Percentiles rank a stretch among this genome's conserved stretches.
Conservation (phyloP, 257 asterid species). For the Penstemon newberryi region DNA sequence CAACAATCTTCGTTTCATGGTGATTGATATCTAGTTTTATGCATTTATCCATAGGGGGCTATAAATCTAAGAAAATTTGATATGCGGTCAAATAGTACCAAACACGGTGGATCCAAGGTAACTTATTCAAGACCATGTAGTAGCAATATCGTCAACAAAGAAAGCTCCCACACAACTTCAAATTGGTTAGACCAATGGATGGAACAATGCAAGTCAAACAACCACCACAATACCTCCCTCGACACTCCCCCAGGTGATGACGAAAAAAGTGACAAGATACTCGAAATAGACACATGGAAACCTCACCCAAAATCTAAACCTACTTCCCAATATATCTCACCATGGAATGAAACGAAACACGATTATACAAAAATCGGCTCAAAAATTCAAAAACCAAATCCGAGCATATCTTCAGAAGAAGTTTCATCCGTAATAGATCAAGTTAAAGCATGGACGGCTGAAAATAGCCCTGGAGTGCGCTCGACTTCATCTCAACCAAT, state of each 20-base stretch:
- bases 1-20: not conserved
- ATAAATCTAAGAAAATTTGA: conserved; percentile 37
- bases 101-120: conserved; percentile 55
- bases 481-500: conserved; percentile 59
- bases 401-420: conserved; percentile 75
- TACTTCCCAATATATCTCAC: conserved; percentile 42
- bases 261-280: conserved; percentile 74
- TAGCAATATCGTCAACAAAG: conserved; percentile 32
- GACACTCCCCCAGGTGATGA: conserved; percentile 41
- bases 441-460: conserved; percentile 51
- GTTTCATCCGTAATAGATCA: conserved; percentile 45
- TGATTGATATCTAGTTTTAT: conserved; percentile 11
- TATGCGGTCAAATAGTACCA: conserved; percentile 31
- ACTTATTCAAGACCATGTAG: conserved; percentile 35
- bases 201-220: conserved; percentile 61
- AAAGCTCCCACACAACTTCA: conserved; percentile 42
- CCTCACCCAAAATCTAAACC: conserved; percentile 45
- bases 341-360: conserved; percentile 54
- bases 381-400: conserved; percentile 64
- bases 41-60: conserved; percentile 41
- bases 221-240: conserved; percentile 29
- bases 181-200: conserved; percentile 82
- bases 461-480: conserved; percentile 60
- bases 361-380: conserved; percentile 38
- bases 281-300: conserved; percentile 86